Base-by-base conservation (phyloP, 2,329 filamentous ascomycete genomes). In the Aspergillus fischeri region DNA sequence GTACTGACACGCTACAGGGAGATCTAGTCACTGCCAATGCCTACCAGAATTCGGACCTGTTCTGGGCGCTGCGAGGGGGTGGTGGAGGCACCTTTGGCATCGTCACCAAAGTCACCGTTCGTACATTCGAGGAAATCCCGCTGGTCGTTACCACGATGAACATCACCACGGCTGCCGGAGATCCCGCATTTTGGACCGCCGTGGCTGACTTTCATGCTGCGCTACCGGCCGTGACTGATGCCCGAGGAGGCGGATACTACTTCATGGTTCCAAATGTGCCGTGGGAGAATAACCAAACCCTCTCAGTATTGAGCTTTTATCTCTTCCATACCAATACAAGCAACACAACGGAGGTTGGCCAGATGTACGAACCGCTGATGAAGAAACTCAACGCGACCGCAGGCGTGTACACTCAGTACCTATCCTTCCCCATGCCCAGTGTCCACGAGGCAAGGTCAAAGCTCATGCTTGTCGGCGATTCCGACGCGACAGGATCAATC, bases 181-280 rank as follows among this genome's bases (percentile, higher is more conserved):
- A 65, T 41, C 58, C 61, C 2, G 51, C 44, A 0, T 68, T 64
- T 32, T 70, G 65, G 63, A 60, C 64, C 4, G 67, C 64, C 8
- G 58, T 69, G 28, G 62, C 58, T 8, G 45, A 62, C 42, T 67
- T 65, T 42, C 77, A 81, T 49, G 73, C 74, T 25, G 67, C 73
- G 24, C 71, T 78, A 1, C 71, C 81, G 10, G 75, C 75, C 47
- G 68, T 78, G 21, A 79, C 78, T 58, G 80, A 78, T 60, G 77
- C 77, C 49, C 65, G 79, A 1, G 70, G 71, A 25, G 67, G 69
- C 8, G 70, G 73, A 6, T 73, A 77, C 44, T 68, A 75, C 49
- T 76, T 68, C 35, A 68, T 80, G 17, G 17, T 72, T 54, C 71
- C 77, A n/a, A 62, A 63, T 20, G 20, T 58, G 8, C 58, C 60